Base-by-base conservation (phyloP, 345 rosid species). In the Hibiscus mutabilis region DNA sequence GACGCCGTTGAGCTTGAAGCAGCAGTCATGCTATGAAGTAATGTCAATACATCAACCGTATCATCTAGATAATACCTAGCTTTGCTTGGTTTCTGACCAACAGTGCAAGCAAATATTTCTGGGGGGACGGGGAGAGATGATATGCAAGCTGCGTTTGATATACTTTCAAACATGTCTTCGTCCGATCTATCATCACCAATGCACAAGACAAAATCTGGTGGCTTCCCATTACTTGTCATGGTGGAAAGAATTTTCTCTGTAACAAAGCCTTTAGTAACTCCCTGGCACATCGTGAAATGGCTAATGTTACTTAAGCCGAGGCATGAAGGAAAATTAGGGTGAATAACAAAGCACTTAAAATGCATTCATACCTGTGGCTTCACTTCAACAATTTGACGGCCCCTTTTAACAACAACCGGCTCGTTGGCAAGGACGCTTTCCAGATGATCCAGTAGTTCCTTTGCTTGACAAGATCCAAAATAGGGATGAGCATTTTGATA, bases 151-250 rank as follows among this genome's bases (percentile, higher is more conserved):
- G 79, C 80, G 31, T 49, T 80, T 25, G 73, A 77, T 46, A 87
- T 84, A 8, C 75, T 79, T 78, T 83, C 89, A 76, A 85, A 87
- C 89, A 85, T 87, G 70, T 87, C 85, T 73, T 87, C 89, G 13
- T 87, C 89, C 9, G 87, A 87, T 76, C 89, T 65, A 62, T 87
- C 91, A 63, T 87, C 91, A 2, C 89, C 91, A 1, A 87, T 81
- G 64, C 91, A 87, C 79, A 85, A 71, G 37, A 87, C 84, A 69
- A 87, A 87, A 76, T 85, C 89, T 0, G 85, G 84, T 49, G 49
- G 80, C 66, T 75, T 81, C 37, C 84, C 85, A 3, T 63, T 75
- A 67, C 72, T 78, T 46, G 74, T 77, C 85, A 85, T 82, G 15
- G 83, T 58, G 46, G 84, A 60, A 73, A 85, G 78, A 9, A 87